Base-by-base conservation (phyloP, 1,284 basidiomycete species). In the Sporisorium scitamineum region DNA sequence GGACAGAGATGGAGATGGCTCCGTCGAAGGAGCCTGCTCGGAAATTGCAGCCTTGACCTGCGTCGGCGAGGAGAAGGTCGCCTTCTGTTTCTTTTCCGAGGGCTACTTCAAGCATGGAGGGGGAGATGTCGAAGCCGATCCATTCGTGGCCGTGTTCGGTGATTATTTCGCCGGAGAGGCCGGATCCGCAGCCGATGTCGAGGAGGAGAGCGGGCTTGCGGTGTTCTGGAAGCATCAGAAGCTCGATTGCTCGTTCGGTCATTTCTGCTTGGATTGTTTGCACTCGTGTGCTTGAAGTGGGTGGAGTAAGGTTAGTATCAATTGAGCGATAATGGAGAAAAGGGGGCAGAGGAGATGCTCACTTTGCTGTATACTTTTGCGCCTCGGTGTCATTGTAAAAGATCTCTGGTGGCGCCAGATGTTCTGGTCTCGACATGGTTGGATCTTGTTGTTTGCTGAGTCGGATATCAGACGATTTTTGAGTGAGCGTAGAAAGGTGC, bases 101-200 rank as follows among this genome's bases (percentile, higher is more conserved):
- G 2, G 81, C 84, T 5, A 85, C 83, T 44, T 84, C 79, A 27
- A 86, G 85, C 95, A 99, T 99, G 79, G 94, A 95, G 0, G 97
- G 96, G 0, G 95, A 92, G 70, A 99, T 92, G 85, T 99, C 97
- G 16, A 95, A 91, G 5, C 97, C 97, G 8, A 94, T 90, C 97
- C 97, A 99, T 48, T 92, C 87, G 85, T 99, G 92, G 0, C 97
- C 96, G 80, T 94, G 91, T 80, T 97, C 94, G 66, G 95, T 94
- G 54, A 99, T 88, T 77, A 99, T 94, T 86, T 99, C 96, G 5
- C 97, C 97, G 27, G 93, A 95, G n/a, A 99, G 87, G 2, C 97
- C 97, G n/a, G 93, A 95, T 6, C 97, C 97, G 83, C 96, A 99
- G 1, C 97, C 97, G 70, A 99, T 95, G 86, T 99, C 97, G 41